These are phyloP conservation scores for Apophysomyces ossiformis DNA, from an alignment of 371 early-diverging fungal genomes.

Conservation along the genomic window DNA sequence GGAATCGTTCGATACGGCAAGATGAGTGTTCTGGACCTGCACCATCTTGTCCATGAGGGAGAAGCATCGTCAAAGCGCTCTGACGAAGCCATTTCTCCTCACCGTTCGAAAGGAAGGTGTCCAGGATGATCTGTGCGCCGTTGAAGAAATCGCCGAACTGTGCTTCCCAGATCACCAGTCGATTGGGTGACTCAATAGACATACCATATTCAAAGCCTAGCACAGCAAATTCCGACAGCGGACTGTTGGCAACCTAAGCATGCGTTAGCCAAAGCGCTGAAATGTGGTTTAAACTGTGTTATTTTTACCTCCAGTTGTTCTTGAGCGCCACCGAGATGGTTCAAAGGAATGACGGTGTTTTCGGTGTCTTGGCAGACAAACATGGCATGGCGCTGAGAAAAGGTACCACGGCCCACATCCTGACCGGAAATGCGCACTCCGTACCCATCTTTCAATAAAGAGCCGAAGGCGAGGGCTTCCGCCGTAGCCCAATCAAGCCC, in stretches of 20 bases:
- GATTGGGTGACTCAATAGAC: conserved; percentile 84
- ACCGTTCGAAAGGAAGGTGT: conserved; percentile 87
- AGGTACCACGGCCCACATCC: conserved; percentile 98
- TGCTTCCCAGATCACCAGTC: conserved; percentile 94
- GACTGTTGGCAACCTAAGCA: conserved; percentile 87
- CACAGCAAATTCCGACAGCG: conserved; percentile 92
- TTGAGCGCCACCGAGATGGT: conserved; percentile 58
- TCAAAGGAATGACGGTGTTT: conserved; percentile 79
- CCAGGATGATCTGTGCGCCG: conserved; percentile 95
- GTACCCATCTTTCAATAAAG: conserved; percentile 81
- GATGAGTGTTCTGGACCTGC: conserved; percentile 97
- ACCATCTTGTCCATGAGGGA: conserved; percentile 98
- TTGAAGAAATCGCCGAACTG: conserved; percentile 99
- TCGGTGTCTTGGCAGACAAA: conserved; percentile 85
- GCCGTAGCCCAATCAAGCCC: conserved; percentile 96
- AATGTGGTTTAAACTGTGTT: conserved; percentile 27
- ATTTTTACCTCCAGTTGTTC: conserved; percentile 73
- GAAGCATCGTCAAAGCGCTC: conserved; percentile 86
- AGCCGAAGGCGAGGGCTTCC: conserved; percentile 93
- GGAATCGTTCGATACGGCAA: conserved; percentile 91
- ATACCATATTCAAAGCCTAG: conserved; percentile 96
- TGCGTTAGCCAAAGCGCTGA: neutral
- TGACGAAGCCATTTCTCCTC: conserved; percentile 96
- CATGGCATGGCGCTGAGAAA: conserved; percentile 96
- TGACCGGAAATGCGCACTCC: conserved; percentile 95